phyloP scores from a whole-genome alignment of 768 basidiomycete species.

The Lentinula aciculospora region DNA sequence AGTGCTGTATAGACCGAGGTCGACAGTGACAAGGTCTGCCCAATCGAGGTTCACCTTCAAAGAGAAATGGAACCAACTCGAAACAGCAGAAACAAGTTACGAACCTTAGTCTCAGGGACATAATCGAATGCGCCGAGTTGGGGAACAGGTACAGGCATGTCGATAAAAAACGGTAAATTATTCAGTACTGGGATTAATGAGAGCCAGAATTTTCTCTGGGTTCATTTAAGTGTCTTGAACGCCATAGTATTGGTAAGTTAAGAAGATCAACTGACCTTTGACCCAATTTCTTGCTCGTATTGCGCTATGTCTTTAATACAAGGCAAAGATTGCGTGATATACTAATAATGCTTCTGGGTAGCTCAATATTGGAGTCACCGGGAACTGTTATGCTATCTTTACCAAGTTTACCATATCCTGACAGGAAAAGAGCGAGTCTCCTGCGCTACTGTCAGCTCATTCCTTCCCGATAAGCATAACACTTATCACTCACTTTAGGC shows the following conservation, averaged over 20 bases:
- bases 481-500: no score
- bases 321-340: neutral
- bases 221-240: neutral
- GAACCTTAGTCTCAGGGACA: slow-evolving; percentile 34
- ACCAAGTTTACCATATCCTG: neutral
- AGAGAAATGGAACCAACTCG: neutral
- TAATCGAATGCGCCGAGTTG: slow-evolving; percentile 32
- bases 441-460: no score
- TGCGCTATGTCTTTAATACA: neutral
- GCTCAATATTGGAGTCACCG: neutral
- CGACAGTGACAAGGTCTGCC: slow-evolving; percentile 43
- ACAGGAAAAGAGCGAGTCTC: neutral
- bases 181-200: neutral
- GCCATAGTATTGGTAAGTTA: neutral
- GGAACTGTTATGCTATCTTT: neutral
- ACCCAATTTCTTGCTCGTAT: neutral
- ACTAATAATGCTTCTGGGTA: neutral
- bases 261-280: neutral
- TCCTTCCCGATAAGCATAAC: no score
- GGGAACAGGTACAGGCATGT: slow-evolving; percentile 24
- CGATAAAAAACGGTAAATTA: neutral
- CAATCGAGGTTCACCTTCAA: slow-evolving; percentile 39
- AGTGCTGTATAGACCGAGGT: slow-evolving; percentile 33
- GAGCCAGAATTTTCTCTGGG: neutral
- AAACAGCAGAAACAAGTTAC: neutral